Evolutionary conservation across 1,284 basidiomycete genomes (phyloP).

Genomic region (Xerocomus cyaneibrunnescens): DNA sequence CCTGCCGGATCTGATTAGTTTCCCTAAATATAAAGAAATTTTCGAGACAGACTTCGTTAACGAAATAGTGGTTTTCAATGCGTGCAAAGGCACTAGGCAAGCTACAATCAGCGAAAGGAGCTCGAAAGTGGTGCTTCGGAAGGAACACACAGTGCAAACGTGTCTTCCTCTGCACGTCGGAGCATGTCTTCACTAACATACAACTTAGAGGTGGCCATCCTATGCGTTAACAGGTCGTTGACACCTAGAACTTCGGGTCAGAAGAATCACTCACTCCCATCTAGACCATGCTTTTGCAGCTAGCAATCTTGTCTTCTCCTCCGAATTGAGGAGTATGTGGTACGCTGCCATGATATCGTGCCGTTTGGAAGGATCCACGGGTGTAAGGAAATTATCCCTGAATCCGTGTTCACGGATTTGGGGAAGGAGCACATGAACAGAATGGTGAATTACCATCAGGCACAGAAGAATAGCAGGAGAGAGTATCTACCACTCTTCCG

Average conservation of each 20-base stretch:
- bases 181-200: slow-evolving; percentile 69
- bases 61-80: slow-evolving; percentile 93
- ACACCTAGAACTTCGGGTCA: neutral
- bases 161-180: slow-evolving; percentile 69
- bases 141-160: slow-evolving; percentile 68
- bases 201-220: slow-evolving; percentile 80
- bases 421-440: neutral
- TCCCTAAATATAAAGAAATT: neutral
- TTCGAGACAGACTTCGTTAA: slow-evolving; percentile 57
- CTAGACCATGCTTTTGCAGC: slow-evolving; percentile 89
- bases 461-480: neutral
- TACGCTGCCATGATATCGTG: slow-evolving; percentile 83
- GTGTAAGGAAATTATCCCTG: slow-evolving; percentile 80
- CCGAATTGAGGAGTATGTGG: slow-evolving; percentile 76
- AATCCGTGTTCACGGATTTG: neutral
- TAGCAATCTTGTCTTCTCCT: slow-evolving; percentile 57
- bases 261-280: slow-evolving; percentile 70
- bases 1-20: slow-evolving; percentile 41
- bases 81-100: slow-evolving; percentile 74
- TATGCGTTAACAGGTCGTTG: slow-evolving; percentile 29
- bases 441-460: neutral
- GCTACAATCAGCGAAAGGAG: slow-evolving; percentile 8
- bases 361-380: slow-evolving; percentile 80
- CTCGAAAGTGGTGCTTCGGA: neutral
- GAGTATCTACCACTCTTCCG: slow-evolving; percentile 73